These are phyloP conservation scores for Exobasidium rhododendri DNA, from an alignment of 1,284 basidiomycete genomes.

Conservation along the genomic window DNA sequence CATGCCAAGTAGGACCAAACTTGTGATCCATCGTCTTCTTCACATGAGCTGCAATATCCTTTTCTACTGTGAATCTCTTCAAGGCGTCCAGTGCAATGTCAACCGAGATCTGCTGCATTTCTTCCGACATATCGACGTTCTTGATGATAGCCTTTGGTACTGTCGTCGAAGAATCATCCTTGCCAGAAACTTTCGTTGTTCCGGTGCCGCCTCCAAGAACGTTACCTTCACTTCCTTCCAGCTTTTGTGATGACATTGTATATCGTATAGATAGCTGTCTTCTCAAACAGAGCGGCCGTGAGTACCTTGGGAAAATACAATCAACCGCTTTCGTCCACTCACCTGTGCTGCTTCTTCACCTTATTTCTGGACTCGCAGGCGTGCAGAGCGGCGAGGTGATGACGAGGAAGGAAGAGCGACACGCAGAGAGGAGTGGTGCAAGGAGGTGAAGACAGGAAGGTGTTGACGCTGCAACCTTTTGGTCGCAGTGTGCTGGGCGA, in stretches of 20 bases:
- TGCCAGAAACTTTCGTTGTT: not conserved
- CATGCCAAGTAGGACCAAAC: slow-evolving; percentile 92
- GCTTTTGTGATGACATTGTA: not conserved
- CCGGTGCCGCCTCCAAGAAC: not conserved
- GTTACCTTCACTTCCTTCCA: not conserved
- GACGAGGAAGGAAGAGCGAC: too few relatives aligned
- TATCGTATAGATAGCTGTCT: too few relatives aligned
- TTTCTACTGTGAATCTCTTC: slow-evolving; percentile 88
- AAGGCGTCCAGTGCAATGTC: slow-evolving; percentile 80
- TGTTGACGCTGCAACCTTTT: too few relatives aligned
- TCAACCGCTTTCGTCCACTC: too few relatives aligned
- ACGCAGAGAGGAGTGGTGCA: too few relatives aligned
- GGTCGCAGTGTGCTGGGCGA: too few relatives aligned
- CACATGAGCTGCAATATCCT: slow-evolving; percentile 91
- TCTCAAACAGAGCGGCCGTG: too few relatives aligned
- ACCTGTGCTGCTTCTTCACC: too few relatives aligned
- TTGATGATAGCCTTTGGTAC: slow-evolving; percentile 75
- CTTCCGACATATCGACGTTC: slow-evolving; percentile 93
- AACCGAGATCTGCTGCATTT: slow-evolving; percentile 89
- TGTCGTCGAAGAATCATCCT: not conserved
- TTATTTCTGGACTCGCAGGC: too few relatives aligned
- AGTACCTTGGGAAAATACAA: too few relatives aligned
- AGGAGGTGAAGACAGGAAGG: too few relatives aligned
- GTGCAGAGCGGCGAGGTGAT: too few relatives aligned
- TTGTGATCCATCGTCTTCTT: slow-evolving; percentile 94